Evolutionary conservation across 176 grass and related monocot genomes (phyloP).

Genomic region (Elaeis guineensis): DNA sequence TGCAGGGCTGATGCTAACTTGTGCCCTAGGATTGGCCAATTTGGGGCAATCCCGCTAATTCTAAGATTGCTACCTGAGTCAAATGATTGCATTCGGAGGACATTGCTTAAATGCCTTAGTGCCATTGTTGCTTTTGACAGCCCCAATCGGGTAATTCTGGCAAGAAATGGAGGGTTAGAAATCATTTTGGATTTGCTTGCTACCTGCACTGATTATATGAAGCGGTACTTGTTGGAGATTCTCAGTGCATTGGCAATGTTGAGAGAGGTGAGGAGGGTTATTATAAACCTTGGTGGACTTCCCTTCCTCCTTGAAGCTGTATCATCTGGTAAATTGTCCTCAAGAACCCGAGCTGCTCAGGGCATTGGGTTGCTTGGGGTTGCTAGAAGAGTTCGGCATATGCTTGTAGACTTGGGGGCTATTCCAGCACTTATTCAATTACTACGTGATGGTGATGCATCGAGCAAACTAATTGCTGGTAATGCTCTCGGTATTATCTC

Average conservation of each 20-base stretch:
- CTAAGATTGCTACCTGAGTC: constrained; percentile 3
- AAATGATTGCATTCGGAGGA: neutral
- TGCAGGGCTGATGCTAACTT: neutral
- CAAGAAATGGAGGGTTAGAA: constrained; percentile 2
- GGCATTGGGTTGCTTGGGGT: constrained; percentile 10
- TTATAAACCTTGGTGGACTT: constrained; percentile 1
- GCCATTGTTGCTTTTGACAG: constrained; percentile 8
- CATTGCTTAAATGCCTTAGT: constrained; percentile 8
- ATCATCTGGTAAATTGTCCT: constrained; percentile 7
- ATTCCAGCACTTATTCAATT: constrained; percentile 9
- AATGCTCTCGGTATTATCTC: constrained; percentile 21
- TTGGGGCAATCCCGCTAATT: constrained; percentile 5
- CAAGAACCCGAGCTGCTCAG: constrained; percentile 9
- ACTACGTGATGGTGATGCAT: neutral
- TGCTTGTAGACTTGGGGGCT: constrained; percentile 12
- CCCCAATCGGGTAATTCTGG: constrained; percentile 13
- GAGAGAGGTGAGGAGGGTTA: constrained; percentile 6
- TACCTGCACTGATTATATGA: constrained; percentile 8
- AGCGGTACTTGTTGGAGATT: constrained; percentile 11
- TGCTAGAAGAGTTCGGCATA: constrained; percentile 13
- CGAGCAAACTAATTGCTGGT: constrained; percentile 3
- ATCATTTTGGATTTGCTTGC: neutral
- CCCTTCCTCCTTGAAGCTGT: constrained; percentile 13
- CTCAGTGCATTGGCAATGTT: constrained; percentile 11
- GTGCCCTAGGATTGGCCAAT: constrained; percentile 6